Conservation (phyloP, 768 basidiomycete genomes). For the Agrocybe praecox region DNA sequence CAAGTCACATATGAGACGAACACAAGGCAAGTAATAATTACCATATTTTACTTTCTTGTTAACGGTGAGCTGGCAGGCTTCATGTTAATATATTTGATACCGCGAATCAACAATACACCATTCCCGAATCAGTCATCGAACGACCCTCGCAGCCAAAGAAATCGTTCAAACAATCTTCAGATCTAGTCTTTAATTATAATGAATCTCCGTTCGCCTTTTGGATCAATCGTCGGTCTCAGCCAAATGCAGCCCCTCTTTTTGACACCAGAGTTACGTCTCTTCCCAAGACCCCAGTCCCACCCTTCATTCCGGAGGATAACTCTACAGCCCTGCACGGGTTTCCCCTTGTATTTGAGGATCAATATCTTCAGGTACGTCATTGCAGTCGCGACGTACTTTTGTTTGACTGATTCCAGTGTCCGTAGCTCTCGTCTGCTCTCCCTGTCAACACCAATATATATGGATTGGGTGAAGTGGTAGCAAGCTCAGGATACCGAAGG, state of each 20-base stretch:
- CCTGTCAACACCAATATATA: constrained; percentile 74
- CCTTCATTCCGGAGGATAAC: constrained; percentile 51
- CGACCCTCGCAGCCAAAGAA: constrained; percentile 37
- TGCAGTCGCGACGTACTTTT: constrained; percentile 17
- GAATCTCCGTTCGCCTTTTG: constrained; percentile 74
- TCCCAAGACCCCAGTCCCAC: constrained; percentile 59
- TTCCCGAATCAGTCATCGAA: constrained; percentile 54
- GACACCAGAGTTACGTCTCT: constrained; percentile 70
- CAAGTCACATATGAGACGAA: constrained; percentile 66
- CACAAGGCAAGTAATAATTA: constrained; percentile 39
- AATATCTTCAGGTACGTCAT: constrained; percentile 65
- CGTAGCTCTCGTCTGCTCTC: constrained; percentile 63
- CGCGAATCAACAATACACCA: constrained; percentile 61
- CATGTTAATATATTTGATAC: constrained; percentile 72
- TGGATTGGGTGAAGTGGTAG: constrained; percentile 74
- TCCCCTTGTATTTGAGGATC: constrained; percentile 77
- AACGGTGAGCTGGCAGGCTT: constrained; percentile 38
- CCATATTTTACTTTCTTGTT: neutral
- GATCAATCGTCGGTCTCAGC: constrained; percentile 70
- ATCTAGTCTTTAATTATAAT: constrained; percentile 72
- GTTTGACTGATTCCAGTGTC: neutral
- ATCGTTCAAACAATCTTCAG: constrained; percentile 44
- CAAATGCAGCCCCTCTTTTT: constrained; percentile 58
- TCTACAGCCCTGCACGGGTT: constrained; percentile 64
- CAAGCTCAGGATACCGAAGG: constrained; percentile 69